These are phyloP conservation scores for Suillus alpinus DNA, from an alignment of 768 basidiomycete species.

Conservation along the genomic window DNA sequence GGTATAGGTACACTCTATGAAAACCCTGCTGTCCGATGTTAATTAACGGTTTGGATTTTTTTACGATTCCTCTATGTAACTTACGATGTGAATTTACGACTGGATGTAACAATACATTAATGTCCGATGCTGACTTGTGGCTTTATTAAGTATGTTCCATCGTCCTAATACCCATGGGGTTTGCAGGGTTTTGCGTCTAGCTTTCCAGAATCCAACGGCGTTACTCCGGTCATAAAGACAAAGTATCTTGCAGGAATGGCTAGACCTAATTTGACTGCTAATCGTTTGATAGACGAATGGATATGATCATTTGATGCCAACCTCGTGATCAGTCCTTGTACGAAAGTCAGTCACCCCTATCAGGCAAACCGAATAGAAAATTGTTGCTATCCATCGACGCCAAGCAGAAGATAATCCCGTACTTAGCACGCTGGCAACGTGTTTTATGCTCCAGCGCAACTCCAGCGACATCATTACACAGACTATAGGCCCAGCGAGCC, in stretches of 20 bases:
- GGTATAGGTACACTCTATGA: slow-evolving; percentile 67
- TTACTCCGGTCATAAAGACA: background rate
- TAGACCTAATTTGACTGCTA: background rate
- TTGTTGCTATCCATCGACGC: background rate
- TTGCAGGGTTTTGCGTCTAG: background rate
- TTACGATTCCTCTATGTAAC: background rate
- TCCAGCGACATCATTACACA: background rate
- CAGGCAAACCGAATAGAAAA: background rate
- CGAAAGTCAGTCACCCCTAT: background rate
- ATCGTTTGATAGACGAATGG: background rate
- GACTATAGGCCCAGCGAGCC: background rate
- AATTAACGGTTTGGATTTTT: background rate
- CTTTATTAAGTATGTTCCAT: background rate
- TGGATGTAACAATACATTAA: background rate
- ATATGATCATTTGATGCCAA: background rate
- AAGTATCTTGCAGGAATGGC: background rate
- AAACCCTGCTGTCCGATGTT: background rate
- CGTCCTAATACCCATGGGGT: background rate
- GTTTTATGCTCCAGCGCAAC: too few species aligned
- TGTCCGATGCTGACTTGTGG: background rate
- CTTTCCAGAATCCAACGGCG: background rate
- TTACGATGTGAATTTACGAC: background rate
- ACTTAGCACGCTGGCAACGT: background rate
- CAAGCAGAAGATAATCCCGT: background rate
- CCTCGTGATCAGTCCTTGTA: background rate